Conservation (phyloP, 441 rosid genomes). For the Aquilaria agallochum region DNA sequence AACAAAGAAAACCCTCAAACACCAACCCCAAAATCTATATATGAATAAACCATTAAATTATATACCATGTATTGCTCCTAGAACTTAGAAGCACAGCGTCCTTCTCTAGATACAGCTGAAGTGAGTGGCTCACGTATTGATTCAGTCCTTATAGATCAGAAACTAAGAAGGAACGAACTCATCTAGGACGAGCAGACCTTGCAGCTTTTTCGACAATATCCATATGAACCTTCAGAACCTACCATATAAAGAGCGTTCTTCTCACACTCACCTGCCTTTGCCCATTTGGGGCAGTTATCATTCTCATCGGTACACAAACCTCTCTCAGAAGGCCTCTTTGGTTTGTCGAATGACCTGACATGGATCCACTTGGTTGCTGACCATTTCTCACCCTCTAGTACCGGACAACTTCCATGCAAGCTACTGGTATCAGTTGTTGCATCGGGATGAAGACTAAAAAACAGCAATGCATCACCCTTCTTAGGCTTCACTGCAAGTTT, state of each 20-base stretch:
- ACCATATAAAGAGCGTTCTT: conserved; percentile 77
- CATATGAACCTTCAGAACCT: conserved; percentile 36
- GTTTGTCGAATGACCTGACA: conserved; percentile 53
- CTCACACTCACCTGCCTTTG: conserved; percentile 61
- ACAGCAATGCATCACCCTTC: conserved; percentile 86
- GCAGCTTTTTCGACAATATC: conserved; percentile 83
- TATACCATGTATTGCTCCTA: too few species aligned
- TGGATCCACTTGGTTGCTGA: conserved; percentile 99
- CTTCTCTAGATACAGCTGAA: too few species aligned
- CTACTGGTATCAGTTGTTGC: conserved; percentile 63
- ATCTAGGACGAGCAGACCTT: conserved; percentile 50
- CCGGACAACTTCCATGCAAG: conserved; percentile 95
- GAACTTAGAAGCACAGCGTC: too few species aligned
- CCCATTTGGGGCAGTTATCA: conserved; percentile 56
- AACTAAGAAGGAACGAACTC: background rate
- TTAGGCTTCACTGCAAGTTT: conserved; percentile 67
- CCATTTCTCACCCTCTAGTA: conserved; percentile 94
- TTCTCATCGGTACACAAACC: conserved; percentile 53
- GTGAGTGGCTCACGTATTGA: too few species aligned
- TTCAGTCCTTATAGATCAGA: too few species aligned
- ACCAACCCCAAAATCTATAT: too few species aligned
- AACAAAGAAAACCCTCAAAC: too few species aligned
- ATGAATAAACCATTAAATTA: too few species aligned
- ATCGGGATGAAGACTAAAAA: conserved; percentile 86
- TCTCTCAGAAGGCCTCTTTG: background rate